Base-by-base conservation (phyloP, 331 rosid genomes). In the Acacia concinna region DNA sequence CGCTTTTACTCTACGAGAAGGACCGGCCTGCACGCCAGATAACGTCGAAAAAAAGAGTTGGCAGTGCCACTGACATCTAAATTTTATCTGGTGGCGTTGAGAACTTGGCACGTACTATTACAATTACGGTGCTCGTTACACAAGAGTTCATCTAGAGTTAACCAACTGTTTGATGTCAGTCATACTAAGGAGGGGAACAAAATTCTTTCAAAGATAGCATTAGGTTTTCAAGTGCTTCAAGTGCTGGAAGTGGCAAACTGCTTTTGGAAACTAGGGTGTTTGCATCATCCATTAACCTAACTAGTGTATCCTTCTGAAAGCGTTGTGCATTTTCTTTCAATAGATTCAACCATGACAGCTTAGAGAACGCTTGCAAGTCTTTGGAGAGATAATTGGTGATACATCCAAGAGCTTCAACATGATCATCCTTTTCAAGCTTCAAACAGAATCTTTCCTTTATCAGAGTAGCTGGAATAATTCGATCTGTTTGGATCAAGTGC, bases 381-480 rank as follows among this genome's bases (percentile, higher is more conserved):
- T 77, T 23, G 20, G 64, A 78, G 40, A 82, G 74, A 38, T 60
- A 72, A 79, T 21, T 54, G 43, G 84, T 59, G 63, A 93, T 80
- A 52, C 93, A 88, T 66, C 83, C 40, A 71, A 93, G 84, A 64
- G 98, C 94, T 63, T 84, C 86, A 34, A 64, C 28, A 76, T 73
- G 80, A 68, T 95, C 89, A 75, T 74, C 91, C 71, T 82, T 85
- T 59, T 86, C 94, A 35, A 95, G 87, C 87, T 84, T 87, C 68
- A 59, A 27, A 80, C 87, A 87, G 41, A 95, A 93, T 86, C 85
- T 78, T 82, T 90, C 97, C 83, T 88, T 90, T 62, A 91, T 68
- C 57, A 95, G 87, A 71, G 91, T 59, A 17, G 88, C 64, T 0
- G 96, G 90, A 5, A 84, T 91, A 73, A 14, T 43, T 17, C 90